A percentile compares a stretch with the other conserved stretches of the same genome.
These are phyloP conservation scores for Prunella vulgaris DNA, from an alignment of 257 asterid genomes.

Conservation along the genomic window DNA sequence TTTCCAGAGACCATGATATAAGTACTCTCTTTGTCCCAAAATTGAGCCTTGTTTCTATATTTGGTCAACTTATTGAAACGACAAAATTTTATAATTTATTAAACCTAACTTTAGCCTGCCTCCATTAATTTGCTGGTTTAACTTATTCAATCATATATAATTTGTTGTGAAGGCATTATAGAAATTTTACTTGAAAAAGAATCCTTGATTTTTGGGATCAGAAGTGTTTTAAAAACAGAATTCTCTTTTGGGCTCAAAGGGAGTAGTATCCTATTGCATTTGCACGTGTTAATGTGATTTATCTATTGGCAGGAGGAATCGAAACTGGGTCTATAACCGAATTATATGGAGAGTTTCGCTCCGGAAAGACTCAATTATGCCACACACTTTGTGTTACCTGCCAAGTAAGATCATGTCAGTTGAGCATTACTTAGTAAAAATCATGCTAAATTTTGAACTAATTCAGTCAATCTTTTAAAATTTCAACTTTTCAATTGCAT, in stretches of 20 bases:
- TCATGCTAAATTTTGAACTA: not conserved
- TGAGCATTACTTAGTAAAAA: not conserved
- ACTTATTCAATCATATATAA: not conserved
- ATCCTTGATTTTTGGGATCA: not conserved
- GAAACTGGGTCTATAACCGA: conserved; percentile 96
- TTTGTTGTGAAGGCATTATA: not conserved
- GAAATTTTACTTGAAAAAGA: not conserved
- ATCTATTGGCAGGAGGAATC: conserved; percentile 61
- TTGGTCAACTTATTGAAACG: not conserved
- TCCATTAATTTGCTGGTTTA: not conserved
- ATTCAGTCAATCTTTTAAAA: not conserved
- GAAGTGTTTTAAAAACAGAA: no score
- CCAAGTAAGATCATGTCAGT: conserved; percentile 51
- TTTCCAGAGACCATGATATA: not conserved
- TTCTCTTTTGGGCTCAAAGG: no score
- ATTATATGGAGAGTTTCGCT: conserved; percentile 84
- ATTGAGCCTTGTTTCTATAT: not conserved
- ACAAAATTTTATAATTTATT: not conserved
- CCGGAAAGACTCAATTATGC: conserved; percentile 98
- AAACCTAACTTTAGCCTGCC: not conserved
- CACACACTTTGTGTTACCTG: conserved; percentile 93
- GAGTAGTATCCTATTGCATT: not conserved
- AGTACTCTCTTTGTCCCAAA: not conserved
- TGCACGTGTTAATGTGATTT: conserved; percentile 1
- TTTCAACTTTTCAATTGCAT: not conserved